Evolutionary conservation across 23 red algal species (phyloP), one percentile per base, ranked within the genome.

Genomic region (Gracilaria domingensis): DNA sequence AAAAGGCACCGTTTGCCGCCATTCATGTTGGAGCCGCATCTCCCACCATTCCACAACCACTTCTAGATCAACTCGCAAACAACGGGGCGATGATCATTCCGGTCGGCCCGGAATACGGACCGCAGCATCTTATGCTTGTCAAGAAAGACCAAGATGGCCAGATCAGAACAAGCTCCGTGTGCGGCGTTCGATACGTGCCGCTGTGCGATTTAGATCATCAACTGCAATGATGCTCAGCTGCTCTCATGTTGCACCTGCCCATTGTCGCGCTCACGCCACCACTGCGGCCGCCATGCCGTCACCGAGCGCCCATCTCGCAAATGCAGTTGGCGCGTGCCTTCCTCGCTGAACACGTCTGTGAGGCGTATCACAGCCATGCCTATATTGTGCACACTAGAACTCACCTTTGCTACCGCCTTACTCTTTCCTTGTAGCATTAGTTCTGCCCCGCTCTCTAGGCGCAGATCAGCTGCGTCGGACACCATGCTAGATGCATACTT

Each of bases 21-120:
- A 98, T 98, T 83, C 93, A 95, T 56, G 96, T 98, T 2, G 96
- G 93, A 33, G 96, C 96, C 4, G 93, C 96, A 12, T 74, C 96
- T 23, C 84, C 88, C 26, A 39, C 26, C 7, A 88, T 94, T 24
- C 95, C 95, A 2, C 93, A 84, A 37, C 75, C 85, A 21, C 88
- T 98, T 23, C 47, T 98, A 7, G 60, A 93, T 32, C 93, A 95
- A 59, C 86, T 98, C 7, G 81, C 77, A 6, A 51, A 71, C 18
- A 86, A 82, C 65, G 96, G 96, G 25, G 90, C 89, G 12, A 95
- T 98, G 96, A 66, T 98, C 34, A 92, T 98, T 24, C 96, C 96
- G 8, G 81, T 95, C 66, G 90, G 95, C 54, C 61, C 71, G 23
- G 57, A 56, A 20, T 54, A 69, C 39, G 89, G 83, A 0, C 48